Percentiles rank a stretch among this genome's conserved stretches.
Conservation (phyloP, 495 filamentous ascomycete species). For the Pseudevernia furfuracea region DNA sequence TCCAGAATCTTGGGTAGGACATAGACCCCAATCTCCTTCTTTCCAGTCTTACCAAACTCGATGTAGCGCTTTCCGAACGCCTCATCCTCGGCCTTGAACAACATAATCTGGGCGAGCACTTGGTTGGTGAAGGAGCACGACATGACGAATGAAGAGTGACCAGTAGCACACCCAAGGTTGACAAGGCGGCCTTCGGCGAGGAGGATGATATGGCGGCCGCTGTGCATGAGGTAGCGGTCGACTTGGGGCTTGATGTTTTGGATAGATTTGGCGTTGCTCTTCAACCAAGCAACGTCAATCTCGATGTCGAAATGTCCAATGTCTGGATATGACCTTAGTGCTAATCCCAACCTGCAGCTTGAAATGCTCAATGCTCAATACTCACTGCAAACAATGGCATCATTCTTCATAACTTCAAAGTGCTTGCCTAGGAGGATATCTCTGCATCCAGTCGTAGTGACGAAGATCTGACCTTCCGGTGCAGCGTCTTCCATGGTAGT, state of each 20-base stretch:
- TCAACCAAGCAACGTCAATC: constrained; percentile 99
- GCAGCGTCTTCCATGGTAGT: constrained; percentile 96
- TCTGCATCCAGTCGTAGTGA: constrained; percentile 98
- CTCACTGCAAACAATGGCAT: constrained; percentile 98
- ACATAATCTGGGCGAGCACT: constrained; percentile 97
- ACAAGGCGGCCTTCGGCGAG: constrained; percentile 97
- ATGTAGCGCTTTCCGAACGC: constrained; percentile 87
- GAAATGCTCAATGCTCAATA: constrained; percentile 24
- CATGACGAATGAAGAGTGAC: constrained; percentile 99
- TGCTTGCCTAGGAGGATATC: constrained; percentile 88
- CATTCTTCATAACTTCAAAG: constrained; percentile 96
- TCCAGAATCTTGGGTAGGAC: constrained; percentile 97
- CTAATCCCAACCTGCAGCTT: not conserved
- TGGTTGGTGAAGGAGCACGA: constrained; percentile 99
- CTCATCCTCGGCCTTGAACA: constrained; percentile 86
- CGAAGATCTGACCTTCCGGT: constrained; percentile 86
- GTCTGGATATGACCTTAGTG: constrained; percentile 44
- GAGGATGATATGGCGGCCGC: constrained; percentile 93
- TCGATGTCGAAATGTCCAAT: constrained; percentile 99
- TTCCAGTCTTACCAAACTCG: constrained; percentile 87
- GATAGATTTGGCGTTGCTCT: constrained; percentile 83
- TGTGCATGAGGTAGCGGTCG: constrained; percentile 92
- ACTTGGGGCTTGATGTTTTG: constrained; percentile 99
- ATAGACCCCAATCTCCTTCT: constrained; percentile 88
- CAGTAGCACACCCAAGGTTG: constrained; percentile 97